Conservation (phyloP, 2,329 filamentous ascomycete species). For the Fonsecaea multimorphosa region DNA sequence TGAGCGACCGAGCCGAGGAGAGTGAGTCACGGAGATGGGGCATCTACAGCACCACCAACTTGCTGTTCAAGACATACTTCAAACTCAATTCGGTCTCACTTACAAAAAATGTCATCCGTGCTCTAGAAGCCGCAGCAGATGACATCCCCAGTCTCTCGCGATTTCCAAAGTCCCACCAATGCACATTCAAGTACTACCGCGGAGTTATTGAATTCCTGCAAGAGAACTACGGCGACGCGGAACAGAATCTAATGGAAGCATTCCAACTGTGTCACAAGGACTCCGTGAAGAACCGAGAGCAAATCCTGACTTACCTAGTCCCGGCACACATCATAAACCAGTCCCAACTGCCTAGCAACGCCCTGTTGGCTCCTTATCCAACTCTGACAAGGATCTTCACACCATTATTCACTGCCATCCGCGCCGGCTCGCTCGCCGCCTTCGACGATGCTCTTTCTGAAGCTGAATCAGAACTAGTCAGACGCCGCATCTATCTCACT, state of each 20-base stretch:
- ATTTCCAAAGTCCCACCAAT: conserved; percentile 88
- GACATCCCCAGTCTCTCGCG: conserved; percentile 81
- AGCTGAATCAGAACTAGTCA: conserved; percentile 91
- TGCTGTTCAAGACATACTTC: conserved; percentile 98
- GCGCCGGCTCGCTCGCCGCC: conserved; percentile 76
- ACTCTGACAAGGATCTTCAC: conserved; percentile 77
- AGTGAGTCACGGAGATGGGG: conserved; percentile 97
- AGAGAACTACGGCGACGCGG: conserved; percentile 87
- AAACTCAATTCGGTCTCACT: conserved; percentile 87
- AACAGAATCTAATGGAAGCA: conserved; percentile 78
- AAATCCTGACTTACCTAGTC: conserved; percentile 90
- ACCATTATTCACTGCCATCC: conserved; percentile 79
- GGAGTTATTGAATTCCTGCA: conserved; percentile 93
- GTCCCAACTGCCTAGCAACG: conserved; percentile 77
- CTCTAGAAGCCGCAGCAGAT: conserved; percentile 74
- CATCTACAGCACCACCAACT: conserved; percentile 90
- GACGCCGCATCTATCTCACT: conserved; percentile 89
- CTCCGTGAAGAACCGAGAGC: conserved; percentile 80
- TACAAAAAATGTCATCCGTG: conserved; percentile 86
- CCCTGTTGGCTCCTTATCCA: conserved; percentile 76
- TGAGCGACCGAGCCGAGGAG: conserved; percentile 70
- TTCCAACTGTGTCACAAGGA: conserved; percentile 79
- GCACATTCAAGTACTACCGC: conserved; percentile 95
- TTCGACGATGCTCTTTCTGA: conserved; percentile 83
- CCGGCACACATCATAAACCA: conserved; percentile 89